Evolutionary conservation across 768 basidiomycete genomes (phyloP).

Genomic region (Boletus sensibilis): DNA sequence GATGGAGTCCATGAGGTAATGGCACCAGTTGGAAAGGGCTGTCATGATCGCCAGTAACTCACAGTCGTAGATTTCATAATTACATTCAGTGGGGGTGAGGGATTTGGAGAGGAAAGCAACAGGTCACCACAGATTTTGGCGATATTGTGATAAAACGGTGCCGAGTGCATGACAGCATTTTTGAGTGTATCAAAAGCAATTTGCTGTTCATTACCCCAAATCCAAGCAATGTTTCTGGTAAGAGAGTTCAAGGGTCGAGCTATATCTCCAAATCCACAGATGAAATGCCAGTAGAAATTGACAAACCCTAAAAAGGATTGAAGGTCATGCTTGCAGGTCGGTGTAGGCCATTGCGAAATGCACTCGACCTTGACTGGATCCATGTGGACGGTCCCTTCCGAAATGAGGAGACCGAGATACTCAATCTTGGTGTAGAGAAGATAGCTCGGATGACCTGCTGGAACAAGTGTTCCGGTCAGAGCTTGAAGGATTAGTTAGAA

Average conservation of each 20-base stretch:
- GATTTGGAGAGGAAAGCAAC: slow-evolving; percentile 39
- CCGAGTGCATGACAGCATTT: not conserved
- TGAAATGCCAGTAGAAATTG: slow-evolving; percentile 39
- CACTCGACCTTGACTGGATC: slow-evolving; percentile 38
- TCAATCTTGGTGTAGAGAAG: no score
- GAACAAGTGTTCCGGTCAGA: no score
- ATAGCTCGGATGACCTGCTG: no score
- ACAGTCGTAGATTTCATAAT: slow-evolving; percentile 31
- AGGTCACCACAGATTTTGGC: slow-evolving; percentile 29
- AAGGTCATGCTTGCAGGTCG: slow-evolving; percentile 31
- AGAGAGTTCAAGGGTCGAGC: slow-evolving; percentile 30
- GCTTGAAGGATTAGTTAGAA: no score
- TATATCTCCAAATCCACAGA: slow-evolving; percentile 31
- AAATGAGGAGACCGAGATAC: slow-evolving; percentile 37
- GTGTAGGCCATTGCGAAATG: slow-evolving; percentile 40
- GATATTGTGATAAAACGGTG: not conserved
- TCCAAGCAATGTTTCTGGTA: not conserved
- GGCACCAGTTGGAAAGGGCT: slow-evolving; percentile 34
- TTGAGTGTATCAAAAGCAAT: not conserved
- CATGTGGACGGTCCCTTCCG: slow-evolving; percentile 32
- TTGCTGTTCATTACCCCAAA: not conserved
- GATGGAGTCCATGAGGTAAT: slow-evolving; percentile 5
- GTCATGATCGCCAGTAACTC: slow-evolving; percentile 49
- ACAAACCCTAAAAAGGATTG: slow-evolving; percentile 43
- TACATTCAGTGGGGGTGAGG: slow-evolving; percentile 35